Conservation (phyloP, 768 basidiomycete species). For the Phanerochaete sordida region DNA sequence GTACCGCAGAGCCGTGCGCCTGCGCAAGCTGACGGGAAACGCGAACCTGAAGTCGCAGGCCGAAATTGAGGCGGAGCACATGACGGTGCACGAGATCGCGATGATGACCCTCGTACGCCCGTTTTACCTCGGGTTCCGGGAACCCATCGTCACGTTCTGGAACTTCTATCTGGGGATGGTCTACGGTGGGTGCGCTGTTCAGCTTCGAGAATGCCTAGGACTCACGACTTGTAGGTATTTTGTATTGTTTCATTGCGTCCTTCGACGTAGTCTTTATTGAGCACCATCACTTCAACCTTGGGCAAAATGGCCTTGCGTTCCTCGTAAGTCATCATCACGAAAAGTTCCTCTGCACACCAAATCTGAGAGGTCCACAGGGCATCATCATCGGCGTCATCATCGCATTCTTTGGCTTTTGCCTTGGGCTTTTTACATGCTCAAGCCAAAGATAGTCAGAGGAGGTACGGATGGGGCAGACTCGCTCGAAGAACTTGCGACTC, state of each 20-base stretch:
- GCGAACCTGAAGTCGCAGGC: conserved; percentile 21
- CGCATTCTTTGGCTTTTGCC: conserved; percentile 2
- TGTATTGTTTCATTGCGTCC: conserved; percentile 32
- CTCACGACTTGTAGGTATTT: conserved; percentile 8
- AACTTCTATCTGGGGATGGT: conserved; percentile 30
- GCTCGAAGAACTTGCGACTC: neutral
- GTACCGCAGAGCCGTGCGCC: conserved; percentile 26
- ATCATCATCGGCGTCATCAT: neutral
- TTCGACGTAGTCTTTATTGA: conserved; percentile 33
- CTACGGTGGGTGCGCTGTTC: conserved; percentile 18
- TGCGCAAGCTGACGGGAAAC: conserved; percentile 30
- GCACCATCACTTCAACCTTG: conserved; percentile 33
- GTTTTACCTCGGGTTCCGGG: conserved; percentile 26
- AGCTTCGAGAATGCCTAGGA: neutral
- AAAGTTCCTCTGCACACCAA: conserved; percentile 30
- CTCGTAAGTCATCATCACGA: conserved; percentile 19
- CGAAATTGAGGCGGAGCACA: conserved; percentile 21
- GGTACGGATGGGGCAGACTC: conserved; percentile 30
- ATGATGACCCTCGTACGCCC: conserved; percentile 28
- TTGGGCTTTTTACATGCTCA: conserved; percentile 1
- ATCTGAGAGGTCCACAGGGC: conserved; percentile 10
- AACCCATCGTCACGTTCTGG: conserved; percentile 27
- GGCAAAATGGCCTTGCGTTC: conserved; percentile 37
- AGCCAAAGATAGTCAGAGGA: conserved; percentile 31
- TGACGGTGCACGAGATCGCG: conserved; percentile 17